Evolutionary conservation across 108 stramenopile species (phyloP).

Genomic region (Mediolabrus comicus): DNA sequence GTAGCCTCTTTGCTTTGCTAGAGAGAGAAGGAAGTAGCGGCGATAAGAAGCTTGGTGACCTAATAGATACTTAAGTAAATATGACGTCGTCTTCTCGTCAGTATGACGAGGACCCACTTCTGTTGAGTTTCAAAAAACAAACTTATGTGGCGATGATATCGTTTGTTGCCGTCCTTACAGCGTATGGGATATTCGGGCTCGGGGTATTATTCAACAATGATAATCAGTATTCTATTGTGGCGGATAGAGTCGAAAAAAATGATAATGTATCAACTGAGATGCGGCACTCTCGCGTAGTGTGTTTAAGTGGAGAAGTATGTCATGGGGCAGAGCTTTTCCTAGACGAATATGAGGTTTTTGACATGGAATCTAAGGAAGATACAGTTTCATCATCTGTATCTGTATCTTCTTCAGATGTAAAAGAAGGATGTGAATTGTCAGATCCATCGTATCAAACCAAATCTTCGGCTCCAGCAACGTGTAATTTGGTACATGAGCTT

Average conservation of each 20-base stretch:
- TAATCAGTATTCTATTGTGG: too few relatives aligned
- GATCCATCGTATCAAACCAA: slow-evolving; percentile 4
- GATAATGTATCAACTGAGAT: background rate
- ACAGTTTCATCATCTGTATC: background rate
- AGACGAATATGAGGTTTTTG: too few relatives aligned
- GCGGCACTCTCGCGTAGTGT: background rate
- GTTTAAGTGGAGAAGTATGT: background rate
- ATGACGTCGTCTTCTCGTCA: background rate
- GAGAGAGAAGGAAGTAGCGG: too few relatives aligned
- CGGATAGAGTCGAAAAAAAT: background rate
- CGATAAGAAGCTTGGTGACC: too few relatives aligned
- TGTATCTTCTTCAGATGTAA: background rate
- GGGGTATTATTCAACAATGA: too few relatives aligned
- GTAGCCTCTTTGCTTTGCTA: too few relatives aligned
- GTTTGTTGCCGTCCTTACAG: too few relatives aligned
- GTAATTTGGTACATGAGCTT: slow-evolving; percentile 2
- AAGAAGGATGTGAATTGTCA: background rate
- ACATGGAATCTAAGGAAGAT: too few relatives aligned
- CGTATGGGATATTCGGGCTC: too few relatives aligned
- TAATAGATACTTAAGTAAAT: too few relatives aligned
- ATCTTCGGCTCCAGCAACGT: slow-evolving; percentile 4
- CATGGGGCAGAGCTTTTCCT: background rate
- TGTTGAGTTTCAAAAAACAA: background rate
- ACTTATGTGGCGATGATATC: too few relatives aligned
- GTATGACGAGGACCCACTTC: background rate